Percentiles rank a stretch among this genome's conserved stretches.
These are phyloP conservation scores for Asterella californica DNA, from an alignment of 225 moss, liverwort and hornwort species.

Conservation along the genomic window DNA sequence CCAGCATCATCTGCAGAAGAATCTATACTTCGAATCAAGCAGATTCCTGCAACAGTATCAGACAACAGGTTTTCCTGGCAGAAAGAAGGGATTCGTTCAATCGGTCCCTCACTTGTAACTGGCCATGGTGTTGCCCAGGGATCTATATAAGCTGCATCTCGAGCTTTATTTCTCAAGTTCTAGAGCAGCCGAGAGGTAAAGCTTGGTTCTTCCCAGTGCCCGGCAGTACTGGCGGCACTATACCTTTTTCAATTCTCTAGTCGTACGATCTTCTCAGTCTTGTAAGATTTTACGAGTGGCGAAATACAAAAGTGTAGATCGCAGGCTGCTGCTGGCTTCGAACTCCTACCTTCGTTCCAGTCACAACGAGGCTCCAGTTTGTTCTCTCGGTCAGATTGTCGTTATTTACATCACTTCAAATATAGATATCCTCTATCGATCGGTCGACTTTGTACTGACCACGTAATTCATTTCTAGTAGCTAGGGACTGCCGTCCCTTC, in stretches of 20 bases:
- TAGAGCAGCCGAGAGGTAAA: conserved; percentile 1
- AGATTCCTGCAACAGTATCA: background rate
- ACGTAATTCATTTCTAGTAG: background rate
- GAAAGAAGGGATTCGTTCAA: background rate
- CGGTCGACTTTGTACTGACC: background rate
- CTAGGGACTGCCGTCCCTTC: background rate
- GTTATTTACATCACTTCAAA: background rate
- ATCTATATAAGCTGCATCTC: background rate
- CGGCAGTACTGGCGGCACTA: background rate
- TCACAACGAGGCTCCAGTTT: background rate
- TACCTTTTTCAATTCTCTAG: background rate
- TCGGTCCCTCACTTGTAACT: background rate
- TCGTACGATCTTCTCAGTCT: background rate
- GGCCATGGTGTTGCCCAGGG: background rate
- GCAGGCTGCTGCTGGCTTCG: conserved; percentile 9
- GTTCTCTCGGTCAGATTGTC: background rate
- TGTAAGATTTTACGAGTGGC: background rate
- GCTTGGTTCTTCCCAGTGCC: conserved; percentile 1
- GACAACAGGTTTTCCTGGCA: background rate
- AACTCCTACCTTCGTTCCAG: too few relatives aligned
- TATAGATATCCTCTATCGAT: background rate
- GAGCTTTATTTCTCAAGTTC: background rate
- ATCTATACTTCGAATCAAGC: background rate
- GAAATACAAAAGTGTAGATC: background rate
- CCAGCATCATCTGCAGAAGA: background rate